These are phyloP conservation scores for Malassezia restricta DNA, from an alignment of 1,284 basidiomycete species.

Conservation along the genomic window DNA sequence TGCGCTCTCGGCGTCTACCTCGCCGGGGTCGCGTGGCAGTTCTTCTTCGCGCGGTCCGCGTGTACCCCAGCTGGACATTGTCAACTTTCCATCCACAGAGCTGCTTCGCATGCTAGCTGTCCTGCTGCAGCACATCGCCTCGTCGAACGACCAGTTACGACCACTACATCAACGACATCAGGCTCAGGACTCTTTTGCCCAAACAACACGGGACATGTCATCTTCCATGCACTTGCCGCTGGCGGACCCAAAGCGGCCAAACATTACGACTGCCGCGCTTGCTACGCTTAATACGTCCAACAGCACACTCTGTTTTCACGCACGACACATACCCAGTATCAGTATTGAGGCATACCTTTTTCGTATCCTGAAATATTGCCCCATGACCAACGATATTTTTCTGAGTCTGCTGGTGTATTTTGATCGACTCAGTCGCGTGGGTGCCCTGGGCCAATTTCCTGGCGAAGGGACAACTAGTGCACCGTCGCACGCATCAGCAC, in stretches of 20 bases:
- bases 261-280: constrained; percentile 62
- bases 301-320: constrained; percentile 82
- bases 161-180: constrained; percentile 6
- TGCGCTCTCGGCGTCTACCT: no score
- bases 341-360: constrained; percentile 85
- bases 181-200: background rate
- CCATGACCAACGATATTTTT: constrained; percentile 95
- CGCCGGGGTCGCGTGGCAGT: background rate
- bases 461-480: constrained; percentile 1
- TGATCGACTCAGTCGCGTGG: constrained; percentile 58
- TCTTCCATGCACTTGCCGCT: constrained; percentile 22
- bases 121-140: constrained; percentile 78
- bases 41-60: background rate
- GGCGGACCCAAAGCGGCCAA: constrained; percentile 23
- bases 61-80: constrained; percentile 51
- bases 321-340: constrained; percentile 86
- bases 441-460: constrained; percentile 11
- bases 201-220: constrained; percentile 10
- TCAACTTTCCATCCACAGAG: constrained; percentile 53
- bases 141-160: constrained; percentile 62
- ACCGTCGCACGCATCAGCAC: background rate
- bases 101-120: constrained; percentile 78
- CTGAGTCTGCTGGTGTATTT: constrained; percentile 88
- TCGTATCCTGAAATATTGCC: constrained; percentile 94
- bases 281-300: constrained; percentile 64